Evolutionary conservation across 2,329 filamentous ascomycete species (phyloP), one percentile per base, ranked within the genome.

Genomic region (Penicillium occitanis): DNA sequence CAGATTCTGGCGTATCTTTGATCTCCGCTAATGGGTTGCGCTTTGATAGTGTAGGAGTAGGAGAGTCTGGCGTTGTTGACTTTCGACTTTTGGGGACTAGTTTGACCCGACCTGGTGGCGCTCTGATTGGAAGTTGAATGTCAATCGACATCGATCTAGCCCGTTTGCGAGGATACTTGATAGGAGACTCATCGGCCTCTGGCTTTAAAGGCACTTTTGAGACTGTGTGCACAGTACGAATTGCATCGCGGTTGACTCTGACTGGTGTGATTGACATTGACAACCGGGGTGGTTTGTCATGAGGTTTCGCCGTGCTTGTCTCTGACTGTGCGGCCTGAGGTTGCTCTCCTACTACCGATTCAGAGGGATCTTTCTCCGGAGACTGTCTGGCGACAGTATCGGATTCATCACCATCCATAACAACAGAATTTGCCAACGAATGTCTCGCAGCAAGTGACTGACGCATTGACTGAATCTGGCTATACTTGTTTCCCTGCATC

Each of bases 121-220:
- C 73, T 6, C 74, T 74, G 37, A 71, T 73, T 14, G 75, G 76
- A n/a, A 71, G 72, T 8, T 75, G 74, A 70, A 67, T 82, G 76
- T 65, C 80, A 78, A 40, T 85, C 77, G 63, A 85, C 79, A 72
- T 84, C 78, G 73, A 90, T 77, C 71, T 87, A 65, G 81, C 76
- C 70, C 83, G 71, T 74, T 85, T 78, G 67, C 81, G 76, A 65
- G 80, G 73, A 64, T 81, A 68, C 68, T 80, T 80, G 70, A 82
- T 67, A 58, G 83, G 81, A 8, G 82, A 83, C 1, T 81, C 75
- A 5, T 82, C 77, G 14, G 81, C 89, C 28, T 88, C 88, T 3
- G 87, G 82, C 76, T 91, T 92, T 48, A 93, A 79, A 1, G 91
- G 90, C 4, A 93, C 87, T 77, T 93, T 93, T 30, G 89, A 91